Percentiles rank a stretch among this genome's conserved stretches.
phyloP scores from a whole-genome alignment of 75 land plant genomes.

The Azolla pinnata region DNA sequence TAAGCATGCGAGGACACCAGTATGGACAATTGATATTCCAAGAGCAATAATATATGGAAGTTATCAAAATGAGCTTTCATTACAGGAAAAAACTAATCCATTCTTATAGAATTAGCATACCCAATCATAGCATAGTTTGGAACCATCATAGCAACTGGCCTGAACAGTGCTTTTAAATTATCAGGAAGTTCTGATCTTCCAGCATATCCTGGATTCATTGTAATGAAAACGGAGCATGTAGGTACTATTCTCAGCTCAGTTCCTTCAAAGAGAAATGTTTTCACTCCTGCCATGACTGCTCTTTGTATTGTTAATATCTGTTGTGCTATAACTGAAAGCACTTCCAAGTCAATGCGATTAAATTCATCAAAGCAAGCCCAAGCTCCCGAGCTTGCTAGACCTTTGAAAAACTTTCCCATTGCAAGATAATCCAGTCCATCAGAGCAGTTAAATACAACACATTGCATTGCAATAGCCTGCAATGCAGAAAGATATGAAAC shows the following conservation, averaged over 20 bases:
- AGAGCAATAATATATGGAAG: no score
- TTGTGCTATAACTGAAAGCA: conserved; percentile 26
- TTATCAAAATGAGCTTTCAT: no score
- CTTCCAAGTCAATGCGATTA: conserved; percentile 27
- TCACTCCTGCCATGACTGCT: conserved; percentile 21
- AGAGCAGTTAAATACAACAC: conserved; percentile 28
- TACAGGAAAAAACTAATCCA: no score
- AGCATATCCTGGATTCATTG: conserved; percentile 32
- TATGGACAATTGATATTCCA: no score
- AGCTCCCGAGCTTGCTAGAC: conserved; percentile 23
- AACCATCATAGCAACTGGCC: conserved; percentile 31
- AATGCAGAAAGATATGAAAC: background rate
- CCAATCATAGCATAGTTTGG: conserved; percentile 34
- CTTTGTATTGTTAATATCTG: conserved; percentile 25
- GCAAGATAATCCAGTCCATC: conserved; percentile 29
- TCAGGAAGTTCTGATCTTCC: conserved; percentile 28
- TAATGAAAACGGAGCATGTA: conserved; percentile 21
- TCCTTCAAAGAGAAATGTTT: conserved; percentile 21
- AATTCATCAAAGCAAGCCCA: conserved; percentile 35
- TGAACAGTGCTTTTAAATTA: conserved; percentile 20
- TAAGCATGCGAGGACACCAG: background rate
- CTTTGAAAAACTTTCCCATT: conserved; percentile 32
- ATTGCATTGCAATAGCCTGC: conserved; percentile 30
- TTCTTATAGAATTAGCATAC: no score
- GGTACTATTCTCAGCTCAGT: conserved; percentile 20